Evolutionary conservation across 1,284 basidiomycete species (phyloP), one percentile per base, ranked within the genome.

Genomic region (Boletellus deceptivus): DNA sequence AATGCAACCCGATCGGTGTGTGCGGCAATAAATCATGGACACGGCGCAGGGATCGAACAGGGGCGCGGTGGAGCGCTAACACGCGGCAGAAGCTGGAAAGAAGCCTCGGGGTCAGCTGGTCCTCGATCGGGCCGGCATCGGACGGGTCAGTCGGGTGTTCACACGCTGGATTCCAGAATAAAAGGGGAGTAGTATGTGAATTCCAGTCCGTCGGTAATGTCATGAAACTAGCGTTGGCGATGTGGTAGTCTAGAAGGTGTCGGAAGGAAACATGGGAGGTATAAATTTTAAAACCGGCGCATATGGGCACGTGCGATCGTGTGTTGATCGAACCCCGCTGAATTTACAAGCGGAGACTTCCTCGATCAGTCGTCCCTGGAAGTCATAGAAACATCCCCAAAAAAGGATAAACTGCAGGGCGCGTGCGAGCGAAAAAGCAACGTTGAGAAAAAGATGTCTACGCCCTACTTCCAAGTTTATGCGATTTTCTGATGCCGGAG

Each of bases 401-500:
- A 45, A 42, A 50, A 49, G 48, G 27, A 35, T 6, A 41, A 27
- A 27, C 31, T 18, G 22, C 25, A 18, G 20, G 20, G 20, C 4
- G 20, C 4, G 20, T 20, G 20, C n/a, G 31, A 6, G 16, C 14
- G 38, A 18, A 53, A 25, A 38, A 20, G 22, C 20, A 43, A 37
- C 10, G 31, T 17, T 9, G 36, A 36, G 36, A 47, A 54, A 50
- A 50, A 52, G 52, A 43, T 33, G 2, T 42, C 48, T 34, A 44
- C 35, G 58, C 61, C 49, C 52, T 52, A 40, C 31, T 42, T 41
- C 27, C 47, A 48, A 40, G 44, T 38, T 46, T 65, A 65, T 37
- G 48, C 10, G 24, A 67, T 54, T 35, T 52, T 55, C 45, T 66
- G 64, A 48, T 61, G 64, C 33, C 50, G 72, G 39, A 75, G 68